Base-by-base conservation (phyloP, 2,329 filamentous ascomycete genomes). In the Cordyceps javanica region DNA sequence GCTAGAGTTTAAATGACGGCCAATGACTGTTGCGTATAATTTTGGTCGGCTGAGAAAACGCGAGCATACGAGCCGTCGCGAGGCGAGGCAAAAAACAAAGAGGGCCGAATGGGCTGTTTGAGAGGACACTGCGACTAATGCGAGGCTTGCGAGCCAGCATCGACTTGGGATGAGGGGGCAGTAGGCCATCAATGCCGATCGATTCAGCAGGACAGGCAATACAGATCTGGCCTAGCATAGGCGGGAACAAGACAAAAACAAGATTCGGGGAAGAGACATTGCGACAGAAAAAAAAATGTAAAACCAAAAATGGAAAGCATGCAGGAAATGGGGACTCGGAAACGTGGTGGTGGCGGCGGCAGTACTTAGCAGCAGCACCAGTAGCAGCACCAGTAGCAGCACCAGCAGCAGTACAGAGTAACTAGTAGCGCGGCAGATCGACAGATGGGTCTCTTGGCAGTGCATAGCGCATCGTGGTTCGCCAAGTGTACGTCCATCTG, bases 381-480 rank as follows among this genome's bases (percentile, higher is more conserved):
- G 34, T 14, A 38, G 34, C 34, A 28, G 26, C 32, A 30, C n/a
- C n/a, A 30, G 30, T 14, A 19, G 21, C 34, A 30, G 16, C 21
- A 25, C n/a, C 14, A 38, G 34, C 14, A 38, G 34, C 34, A 28
- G 26, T 21, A 30, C n/a, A n/a, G n/a, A n/a, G n/a, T n/a, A n/a
- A n/a, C n/a, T 41, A 23, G 39, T 10, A 42, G 21, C 21, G 39
- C 39, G 38, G 51, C 51, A 36, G 51, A 54, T 54, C 21, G 32
- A 38, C 19, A 14, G 30, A 36, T 25, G 21, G 16, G 34, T 36
- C n/a, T 16, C 48, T 49, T 36, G 49, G 23, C 25, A 32, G n/a
- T 42, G 50, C 38, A 53, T 23, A 7, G 21, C 26, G 38, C 26
- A 32, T 53, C 52, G 41, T 45, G 34, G 53, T 55, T 55, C 44